A percentile compares a stretch with the other conserved stretches of the same genome.
These are phyloP conservation scores for Mortierella sp. DNA, from an alignment of 371 early-diverging fungal genomes.

Conservation along the genomic window DNA sequence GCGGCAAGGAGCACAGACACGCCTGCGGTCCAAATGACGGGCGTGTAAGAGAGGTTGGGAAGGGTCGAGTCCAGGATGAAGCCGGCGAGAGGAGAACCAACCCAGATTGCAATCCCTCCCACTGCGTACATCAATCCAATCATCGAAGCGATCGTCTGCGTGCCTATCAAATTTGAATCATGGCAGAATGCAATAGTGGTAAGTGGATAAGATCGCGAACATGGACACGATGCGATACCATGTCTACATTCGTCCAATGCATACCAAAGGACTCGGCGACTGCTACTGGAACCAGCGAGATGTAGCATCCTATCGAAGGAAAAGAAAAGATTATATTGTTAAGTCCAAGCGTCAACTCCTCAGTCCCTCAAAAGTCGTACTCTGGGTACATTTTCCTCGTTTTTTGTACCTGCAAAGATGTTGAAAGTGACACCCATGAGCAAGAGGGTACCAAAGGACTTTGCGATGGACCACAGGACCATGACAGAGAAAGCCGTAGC, in stretches of 20 bases:
- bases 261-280: slow-evolving; percentile 51
- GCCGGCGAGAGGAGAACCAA: slow-evolving; percentile 57
- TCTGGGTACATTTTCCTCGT: too few species aligned
- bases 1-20: slow-evolving; percentile 58
- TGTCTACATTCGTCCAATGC: not conserved
- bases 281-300: slow-evolving; percentile 46
- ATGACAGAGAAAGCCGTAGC: slow-evolving; percentile 43
- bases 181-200: not conserved
- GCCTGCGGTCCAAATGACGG: slow-evolving; percentile 66
- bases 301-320: slow-evolving; percentile 26
- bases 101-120: slow-evolving; percentile 46
- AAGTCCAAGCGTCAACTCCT: not conserved
- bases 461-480: slow-evolving; percentile 39
- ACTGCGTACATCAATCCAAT: slow-evolving; percentile 46
- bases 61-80: slow-evolving; percentile 57
- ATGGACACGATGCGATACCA: not conserved
- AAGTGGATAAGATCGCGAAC: not conserved
- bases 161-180: slow-evolving; percentile 12
- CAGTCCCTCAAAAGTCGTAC: too few species aligned
- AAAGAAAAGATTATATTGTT: not conserved
- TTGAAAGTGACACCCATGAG: slow-evolving; percentile 43
- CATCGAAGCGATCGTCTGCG: slow-evolving; percentile 42
- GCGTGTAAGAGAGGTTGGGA: slow-evolving; percentile 56
- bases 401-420: slow-evolving; percentile 26
- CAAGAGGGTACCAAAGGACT: slow-evolving; percentile 33